Base-by-base conservation (phyloP, 1,284 basidiomycete genomes). In the Salmacisia buchloeana region DNA sequence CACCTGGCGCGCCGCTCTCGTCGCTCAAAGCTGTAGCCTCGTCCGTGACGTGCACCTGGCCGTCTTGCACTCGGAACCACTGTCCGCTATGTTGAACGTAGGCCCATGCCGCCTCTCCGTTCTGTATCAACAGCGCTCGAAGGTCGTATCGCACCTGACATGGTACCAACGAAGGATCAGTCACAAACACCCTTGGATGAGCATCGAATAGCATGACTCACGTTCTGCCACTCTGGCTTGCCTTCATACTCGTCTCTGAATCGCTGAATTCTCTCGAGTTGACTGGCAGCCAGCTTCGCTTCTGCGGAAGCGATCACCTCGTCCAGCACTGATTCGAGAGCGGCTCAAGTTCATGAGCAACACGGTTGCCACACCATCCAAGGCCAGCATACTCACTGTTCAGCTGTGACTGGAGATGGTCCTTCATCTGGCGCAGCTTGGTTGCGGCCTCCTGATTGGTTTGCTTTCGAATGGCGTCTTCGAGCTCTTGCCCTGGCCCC, bases 141-240 rank as follows among this genome's bases (percentile, higher is more conserved):
- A 52, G 25, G 29, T 52, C 46, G 18, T 52, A 52, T 21, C 46
- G 46, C 13, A 52, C 46, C 46, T 52, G n/a, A 52, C 41, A 43
- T 18, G 35, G 35, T 15, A 38, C 7, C 15, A 38, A 38, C 1
- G 36, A n/a, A 38, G 1, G 2, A 43, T 7, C 18, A 43, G 41
- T 15, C 18, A 18, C 18, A 38, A 38, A 38, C 36, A 38, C 18
- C 10, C 18, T 38, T 38, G 18, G 36, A 9, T 38, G 36, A 9
- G 36, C 36, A 38, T 38, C 10, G 43, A 21, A 21, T 45, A 45
- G 2, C 13, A 3, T 18, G 13, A 25, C 46, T 52, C 46, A 52
- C 46, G 23, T 21, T 52, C 29, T 52, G 46, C 46, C 46, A 52
- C 46, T 52, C 46, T 10, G 46, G 23, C 46, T 52, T 52, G 21